These are phyloP conservation scores for Toxoplasma gondii DNA, from an alignment of 169 alveolate species.

Conservation along the genomic window DNA sequence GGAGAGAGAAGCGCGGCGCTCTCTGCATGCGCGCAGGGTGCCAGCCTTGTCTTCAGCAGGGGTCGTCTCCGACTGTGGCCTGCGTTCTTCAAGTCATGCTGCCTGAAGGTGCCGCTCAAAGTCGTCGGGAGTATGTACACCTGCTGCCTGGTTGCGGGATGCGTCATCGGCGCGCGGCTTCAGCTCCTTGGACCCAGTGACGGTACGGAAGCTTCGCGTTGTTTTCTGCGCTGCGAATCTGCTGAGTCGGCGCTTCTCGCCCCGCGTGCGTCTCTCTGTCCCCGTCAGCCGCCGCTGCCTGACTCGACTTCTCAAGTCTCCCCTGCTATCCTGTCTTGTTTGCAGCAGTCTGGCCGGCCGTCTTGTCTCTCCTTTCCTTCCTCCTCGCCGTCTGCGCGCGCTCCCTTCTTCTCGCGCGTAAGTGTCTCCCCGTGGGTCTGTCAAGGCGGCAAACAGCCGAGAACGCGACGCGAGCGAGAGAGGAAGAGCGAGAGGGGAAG, in stretches of 20 bases:
- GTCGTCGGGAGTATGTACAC: conserved; percentile 22
- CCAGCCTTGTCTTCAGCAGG: neutral
- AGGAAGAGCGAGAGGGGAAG: neutral
- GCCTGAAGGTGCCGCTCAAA: neutral
- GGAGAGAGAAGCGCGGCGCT: neutral
- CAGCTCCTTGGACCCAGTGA: neutral
- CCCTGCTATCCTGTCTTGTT: neutral
- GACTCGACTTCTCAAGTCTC: neutral
- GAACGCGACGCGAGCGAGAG: neutral
- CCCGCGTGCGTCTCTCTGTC: neutral
- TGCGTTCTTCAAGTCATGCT: neutral
- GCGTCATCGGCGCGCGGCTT: neutral
- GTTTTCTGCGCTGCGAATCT: neutral
- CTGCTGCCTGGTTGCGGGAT: neutral
- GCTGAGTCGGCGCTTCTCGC: neutral
- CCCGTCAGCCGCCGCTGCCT: neutral
- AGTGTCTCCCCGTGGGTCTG: neutral
- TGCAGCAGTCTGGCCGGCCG: neutral
- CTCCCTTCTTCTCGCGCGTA: neutral
- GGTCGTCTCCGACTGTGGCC: neutral
- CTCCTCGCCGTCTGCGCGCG: neutral
- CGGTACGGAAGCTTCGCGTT: neutral
- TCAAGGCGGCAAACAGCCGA: neutral
- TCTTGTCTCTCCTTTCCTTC: neutral
- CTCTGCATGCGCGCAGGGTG: neutral